Percentiles rank a stretch among this genome's conserved stretches.
These are phyloP conservation scores for Umbilicus rupestris DNA, from an alignment of 164 flowering plant genomes.

Conservation along the genomic window DNA sequence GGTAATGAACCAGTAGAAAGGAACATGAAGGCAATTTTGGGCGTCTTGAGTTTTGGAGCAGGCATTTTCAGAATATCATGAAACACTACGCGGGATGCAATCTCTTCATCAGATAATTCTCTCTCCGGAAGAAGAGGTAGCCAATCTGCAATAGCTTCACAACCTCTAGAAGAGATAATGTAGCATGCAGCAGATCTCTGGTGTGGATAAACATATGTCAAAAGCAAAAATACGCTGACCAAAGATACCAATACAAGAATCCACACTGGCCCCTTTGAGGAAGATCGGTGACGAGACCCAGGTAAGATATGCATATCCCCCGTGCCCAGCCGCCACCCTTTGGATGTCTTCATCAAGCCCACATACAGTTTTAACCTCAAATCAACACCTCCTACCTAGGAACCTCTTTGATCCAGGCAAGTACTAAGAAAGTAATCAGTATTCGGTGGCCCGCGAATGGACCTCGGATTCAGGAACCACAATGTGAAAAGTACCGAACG, in stretches of 20 bases:
- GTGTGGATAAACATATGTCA: constrained; percentile 70
- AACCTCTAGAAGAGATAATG: constrained; percentile 57
- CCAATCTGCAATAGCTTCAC: constrained; percentile 48
- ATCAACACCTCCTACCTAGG: neutral
- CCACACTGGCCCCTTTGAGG: constrained; percentile 69
- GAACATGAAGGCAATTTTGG: constrained; percentile 93
- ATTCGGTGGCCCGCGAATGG: neutral
- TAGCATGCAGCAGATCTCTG: constrained; percentile 52
- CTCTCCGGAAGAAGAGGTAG: constrained; percentile 70
- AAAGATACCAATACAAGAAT: constrained; percentile 65
- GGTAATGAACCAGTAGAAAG: constrained; percentile 73
- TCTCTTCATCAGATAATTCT: constrained; percentile 69
- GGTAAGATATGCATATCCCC: constrained; percentile 55
- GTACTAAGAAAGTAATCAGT: too few relatives aligned
- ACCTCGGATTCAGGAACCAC: neutral
- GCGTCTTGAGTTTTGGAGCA: constrained; percentile 28
- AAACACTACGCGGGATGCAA: constrained; percentile 65
- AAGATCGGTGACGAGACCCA: constrained; percentile 64
- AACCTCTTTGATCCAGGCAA: too few relatives aligned
- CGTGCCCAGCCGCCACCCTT: constrained; percentile 58
- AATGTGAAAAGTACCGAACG: neutral
- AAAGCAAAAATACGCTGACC: constrained; percentile 55
- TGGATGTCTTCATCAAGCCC: constrained; percentile 41
- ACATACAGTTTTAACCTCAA: neutral
- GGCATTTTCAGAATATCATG: constrained; percentile 58